phyloP scores from a whole-genome alignment of 495 filamentous ascomycete species.

The Neurospora sp. region DNA sequence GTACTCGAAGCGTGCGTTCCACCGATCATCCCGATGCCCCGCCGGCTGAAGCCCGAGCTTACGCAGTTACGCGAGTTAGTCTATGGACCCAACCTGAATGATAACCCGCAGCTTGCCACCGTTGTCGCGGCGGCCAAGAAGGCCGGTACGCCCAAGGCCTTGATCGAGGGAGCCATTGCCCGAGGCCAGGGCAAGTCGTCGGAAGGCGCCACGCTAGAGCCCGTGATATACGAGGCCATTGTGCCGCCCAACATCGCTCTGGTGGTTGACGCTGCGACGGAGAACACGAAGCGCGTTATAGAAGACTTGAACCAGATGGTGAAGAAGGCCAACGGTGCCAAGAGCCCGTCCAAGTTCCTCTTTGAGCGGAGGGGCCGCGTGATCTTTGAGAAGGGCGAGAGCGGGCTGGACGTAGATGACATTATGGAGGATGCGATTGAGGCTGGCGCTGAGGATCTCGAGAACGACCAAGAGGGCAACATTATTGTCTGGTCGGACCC shows the following conservation, averaged over 20 bases:
- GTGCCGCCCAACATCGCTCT: constrained; percentile 66
- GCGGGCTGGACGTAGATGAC: constrained; percentile 52
- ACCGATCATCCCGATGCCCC: neutral
- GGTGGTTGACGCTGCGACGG: constrained; percentile 68
- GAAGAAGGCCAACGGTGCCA: constrained; percentile 56
- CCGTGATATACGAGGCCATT: constrained; percentile 71
- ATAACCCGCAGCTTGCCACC: constrained; percentile 64
- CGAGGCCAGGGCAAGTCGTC: constrained; percentile 75
- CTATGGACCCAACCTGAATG: constrained; percentile 57
- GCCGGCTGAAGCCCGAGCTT: constrained; percentile 7
- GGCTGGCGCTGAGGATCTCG: constrained; percentile 72
- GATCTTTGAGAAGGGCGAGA: constrained; percentile 50
- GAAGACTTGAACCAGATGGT: constrained; percentile 58
- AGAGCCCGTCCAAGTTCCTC: constrained; percentile 67
- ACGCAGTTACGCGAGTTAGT: constrained; percentile 17
- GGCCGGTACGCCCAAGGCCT: constrained; percentile 70
- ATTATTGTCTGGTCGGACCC: constrained; percentile 70
- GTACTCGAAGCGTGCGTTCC: constrained; percentile 38
- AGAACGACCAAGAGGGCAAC: constrained; percentile 57
- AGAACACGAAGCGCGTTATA: constrained; percentile 62
- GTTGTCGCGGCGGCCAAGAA: constrained; percentile 75
- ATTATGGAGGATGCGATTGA: constrained; percentile 80
- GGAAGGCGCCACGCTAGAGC: constrained; percentile 62
- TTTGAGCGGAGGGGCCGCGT: constrained; percentile 72
- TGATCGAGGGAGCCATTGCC: constrained; percentile 74